A percentile compares a stretch with the other conserved stretches of the same genome.
These are phyloP conservation scores for Trichophaea hybrida DNA, from an alignment of 2,329 filamentous ascomycete species.

Conservation along the genomic window DNA sequence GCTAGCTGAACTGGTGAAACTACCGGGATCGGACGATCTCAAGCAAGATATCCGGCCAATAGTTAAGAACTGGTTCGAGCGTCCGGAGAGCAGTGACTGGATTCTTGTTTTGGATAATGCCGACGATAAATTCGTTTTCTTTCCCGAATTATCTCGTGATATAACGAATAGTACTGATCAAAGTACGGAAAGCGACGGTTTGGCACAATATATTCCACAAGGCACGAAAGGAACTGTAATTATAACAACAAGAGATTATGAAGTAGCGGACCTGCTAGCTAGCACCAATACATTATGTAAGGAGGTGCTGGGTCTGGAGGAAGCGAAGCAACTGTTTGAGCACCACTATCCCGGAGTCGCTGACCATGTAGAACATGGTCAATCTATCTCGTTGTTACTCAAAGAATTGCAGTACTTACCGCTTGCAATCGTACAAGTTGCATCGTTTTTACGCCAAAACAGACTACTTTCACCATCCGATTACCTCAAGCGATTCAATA, in stretches of 20 bases:
- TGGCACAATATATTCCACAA: not conserved
- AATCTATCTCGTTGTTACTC: not conserved
- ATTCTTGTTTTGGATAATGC: conserved; percentile 15
- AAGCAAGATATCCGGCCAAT: no score
- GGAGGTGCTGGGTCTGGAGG: no score
- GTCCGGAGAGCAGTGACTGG: conserved; percentile 3
- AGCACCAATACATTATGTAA: no score
- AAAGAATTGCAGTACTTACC: not conserved
- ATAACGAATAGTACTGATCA: not conserved
- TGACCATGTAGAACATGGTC: not conserved
- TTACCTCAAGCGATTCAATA: no score
- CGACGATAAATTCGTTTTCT: conserved; percentile 9
- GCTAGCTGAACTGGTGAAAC: conserved; percentile 8
- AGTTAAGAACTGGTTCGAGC: conserved; percentile 6
- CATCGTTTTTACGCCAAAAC: no score
- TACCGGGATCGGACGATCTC: conserved; percentile 3
- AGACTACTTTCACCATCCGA: no score
- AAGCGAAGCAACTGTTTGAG: no score
- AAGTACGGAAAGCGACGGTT: not conserved
- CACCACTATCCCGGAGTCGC: no score
- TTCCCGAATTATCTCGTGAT: no score
- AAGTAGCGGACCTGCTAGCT: no score
- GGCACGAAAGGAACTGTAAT: not conserved
- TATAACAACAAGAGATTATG: not conserved
- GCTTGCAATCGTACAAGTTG: not conserved